phyloP scores from a whole-genome alignment of 495 filamentous ascomycete genomes.

The Delitschia confertaspora region DNA sequence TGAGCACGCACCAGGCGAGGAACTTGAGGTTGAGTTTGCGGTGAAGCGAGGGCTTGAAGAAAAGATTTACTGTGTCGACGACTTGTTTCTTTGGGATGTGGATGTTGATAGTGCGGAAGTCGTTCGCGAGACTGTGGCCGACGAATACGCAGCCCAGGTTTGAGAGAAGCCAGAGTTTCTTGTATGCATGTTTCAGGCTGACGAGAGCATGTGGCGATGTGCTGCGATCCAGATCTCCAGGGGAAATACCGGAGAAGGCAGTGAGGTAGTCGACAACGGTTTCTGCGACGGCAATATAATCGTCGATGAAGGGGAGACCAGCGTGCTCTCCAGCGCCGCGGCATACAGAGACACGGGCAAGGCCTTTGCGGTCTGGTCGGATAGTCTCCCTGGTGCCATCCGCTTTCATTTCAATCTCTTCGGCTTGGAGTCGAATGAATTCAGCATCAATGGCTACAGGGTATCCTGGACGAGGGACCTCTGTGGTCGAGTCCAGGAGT shows the following conservation, averaged over 20 bases:
- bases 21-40: conserved; percentile 82
- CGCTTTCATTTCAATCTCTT: conserved; percentile 86
- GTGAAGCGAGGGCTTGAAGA: conserved; percentile 57
- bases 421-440: conserved; percentile 82
- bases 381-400: conserved; percentile 82
- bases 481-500: conserved; percentile 51
- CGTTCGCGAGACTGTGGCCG: conserved; percentile 82
- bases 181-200: conserved; percentile 83
- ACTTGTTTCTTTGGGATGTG: conserved; percentile 86
- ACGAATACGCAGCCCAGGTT: conserved; percentile 92
- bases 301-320: conserved; percentile 85
- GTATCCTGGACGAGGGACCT: conserved; percentile 59
- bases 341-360: conserved; percentile 82
- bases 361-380: conserved; percentile 69
- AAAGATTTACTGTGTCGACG: conserved; percentile 84
- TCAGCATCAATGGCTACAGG: conserved; percentile 90
- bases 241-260: conserved; percentile 78
- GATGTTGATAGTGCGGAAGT: conserved; percentile 97
- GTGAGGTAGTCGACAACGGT: conserved; percentile 95
- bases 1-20: conserved; percentile 77
- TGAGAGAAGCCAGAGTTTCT: conserved; percentile 92
- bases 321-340: conserved; percentile 66
- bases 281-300: conserved; percentile 86
- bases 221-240: conserved; percentile 68
- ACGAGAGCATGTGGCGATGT: conserved; percentile 72